These are phyloP conservation scores for Calycina herbarum DNA, from an alignment of 2,329 filamentous ascomycete species.

Conservation along the genomic window DNA sequence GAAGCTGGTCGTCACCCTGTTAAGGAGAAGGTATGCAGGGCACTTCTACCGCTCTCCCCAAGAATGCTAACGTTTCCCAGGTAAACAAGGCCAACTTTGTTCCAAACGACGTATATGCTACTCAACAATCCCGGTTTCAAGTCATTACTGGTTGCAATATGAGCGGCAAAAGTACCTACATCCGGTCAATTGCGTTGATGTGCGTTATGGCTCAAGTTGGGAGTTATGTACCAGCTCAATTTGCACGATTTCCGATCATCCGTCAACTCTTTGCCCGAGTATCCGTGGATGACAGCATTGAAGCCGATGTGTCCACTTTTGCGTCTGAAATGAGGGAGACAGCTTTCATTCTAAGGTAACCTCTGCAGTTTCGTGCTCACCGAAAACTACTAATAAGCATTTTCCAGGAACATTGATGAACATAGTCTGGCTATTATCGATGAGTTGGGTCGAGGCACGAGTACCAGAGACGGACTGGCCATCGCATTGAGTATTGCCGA, in stretches of 20 bases:
- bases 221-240: conserved; percentile 83
- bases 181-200: conserved; percentile 79
- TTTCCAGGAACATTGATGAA: conserved; percentile 66
- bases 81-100: conserved; percentile 69
- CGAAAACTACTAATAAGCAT: background rate
- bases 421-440: conserved; percentile 83
- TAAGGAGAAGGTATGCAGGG: conserved; percentile 56
- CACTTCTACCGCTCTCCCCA: background rate
- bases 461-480: conserved; percentile 81
- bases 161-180: conserved; percentile 97
- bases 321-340: conserved; percentile 95
- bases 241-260: conserved; percentile 77
- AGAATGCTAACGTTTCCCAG: conserved; percentile 34
- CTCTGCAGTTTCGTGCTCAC: background rate
- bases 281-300: conserved; percentile 82
- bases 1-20: conserved; percentile 69
- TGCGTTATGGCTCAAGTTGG: conserved; percentile 94
- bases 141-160: conserved; percentile 97
- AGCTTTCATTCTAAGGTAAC: conserved; percentile 77
- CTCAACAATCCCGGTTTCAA: conserved; percentile 78
- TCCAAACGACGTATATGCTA: conserved; percentile 88
- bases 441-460: conserved; percentile 88
- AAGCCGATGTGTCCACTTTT: conserved; percentile 91
- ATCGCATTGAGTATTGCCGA: conserved; percentile 91
- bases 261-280: conserved; percentile 85